These are phyloP conservation scores for Fusarium odoratissimum DNA, from an alignment of 2,329 filamentous ascomycete species.

Conservation along the genomic window DNA sequence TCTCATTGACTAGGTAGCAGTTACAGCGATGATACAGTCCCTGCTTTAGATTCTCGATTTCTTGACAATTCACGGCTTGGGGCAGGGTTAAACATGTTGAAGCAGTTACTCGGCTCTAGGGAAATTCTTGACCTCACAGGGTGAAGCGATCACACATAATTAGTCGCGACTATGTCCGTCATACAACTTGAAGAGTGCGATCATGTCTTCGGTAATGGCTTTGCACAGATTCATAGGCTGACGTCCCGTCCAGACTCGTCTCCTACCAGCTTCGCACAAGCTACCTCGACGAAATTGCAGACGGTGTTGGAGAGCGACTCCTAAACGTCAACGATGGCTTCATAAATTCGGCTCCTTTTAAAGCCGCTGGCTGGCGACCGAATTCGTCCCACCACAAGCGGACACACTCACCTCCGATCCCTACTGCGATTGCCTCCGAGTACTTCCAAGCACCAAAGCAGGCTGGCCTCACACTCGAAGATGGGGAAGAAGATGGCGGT, in stretches of 20 bases:
- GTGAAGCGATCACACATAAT: slow-evolving; percentile 8
- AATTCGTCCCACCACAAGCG: slow-evolving; percentile 82
- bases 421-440: slow-evolving; percentile 82
- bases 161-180: slow-evolving; percentile 49
- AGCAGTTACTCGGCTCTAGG: not conserved
- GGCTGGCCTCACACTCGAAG: slow-evolving; percentile 72
- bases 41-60: slow-evolving; percentile 7
- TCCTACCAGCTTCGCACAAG: slow-evolving; percentile 84
- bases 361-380: slow-evolving; percentile 82
- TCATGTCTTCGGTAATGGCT: not conserved
- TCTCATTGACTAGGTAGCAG: slow-evolving; percentile 1
- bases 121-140: not conserved
- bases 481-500: slow-evolving; percentile 78
- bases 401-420: slow-evolving; percentile 87
- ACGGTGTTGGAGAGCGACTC: slow-evolving; percentile 85
- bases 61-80: not conserved
- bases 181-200: slow-evolving; percentile 55
- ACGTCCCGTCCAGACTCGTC: slow-evolving; percentile 69
- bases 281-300: slow-evolving; percentile 82
- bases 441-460: slow-evolving; percentile 81
- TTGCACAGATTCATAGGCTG: slow-evolving; percentile 18
- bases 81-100: slow-evolving; percentile 35
- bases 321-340: slow-evolving; percentile 84
- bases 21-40: slow-evolving; percentile 4
- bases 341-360: slow-evolving; percentile 83